A percentile compares a stretch with the other conserved stretches of the same genome.
Evolutionary conservation across 441 rosid genomes (phyloP).

Genomic region (Biscutella laevigata): DNA sequence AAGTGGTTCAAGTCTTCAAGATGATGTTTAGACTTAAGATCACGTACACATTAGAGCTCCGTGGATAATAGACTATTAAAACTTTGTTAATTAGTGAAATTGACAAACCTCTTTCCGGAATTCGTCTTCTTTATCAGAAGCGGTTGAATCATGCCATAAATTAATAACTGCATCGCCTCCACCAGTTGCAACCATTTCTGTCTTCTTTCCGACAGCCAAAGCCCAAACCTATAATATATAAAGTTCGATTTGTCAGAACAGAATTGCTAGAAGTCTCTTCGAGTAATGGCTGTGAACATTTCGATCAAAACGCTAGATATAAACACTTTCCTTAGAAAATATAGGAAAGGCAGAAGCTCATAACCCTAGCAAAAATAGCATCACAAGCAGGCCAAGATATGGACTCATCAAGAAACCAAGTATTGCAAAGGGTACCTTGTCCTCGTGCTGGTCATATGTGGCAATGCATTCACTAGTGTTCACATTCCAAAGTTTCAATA

Average conservation of each 20-base stretch:
- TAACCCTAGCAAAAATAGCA: background rate
- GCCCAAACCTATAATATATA: constrained; percentile 70
- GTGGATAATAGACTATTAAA: background rate
- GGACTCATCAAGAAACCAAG: background rate
- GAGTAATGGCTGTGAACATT: background rate
- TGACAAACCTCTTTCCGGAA: constrained; percentile 70
- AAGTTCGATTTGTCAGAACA: constrained; percentile 15
- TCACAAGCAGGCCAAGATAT: background rate
- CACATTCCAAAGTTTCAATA: constrained; percentile 86
- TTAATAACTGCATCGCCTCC: constrained; percentile 84
- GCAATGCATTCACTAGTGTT: constrained; percentile 78
- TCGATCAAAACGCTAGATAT: constrained; percentile 1
- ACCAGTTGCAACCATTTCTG: constrained; percentile 87
- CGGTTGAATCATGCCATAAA: constrained; percentile 88
- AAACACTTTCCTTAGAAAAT: background rate
- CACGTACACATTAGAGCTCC: background rate
- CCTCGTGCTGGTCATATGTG: constrained; percentile 87
- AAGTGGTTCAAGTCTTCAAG: constrained; percentile 8
- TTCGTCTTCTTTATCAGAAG: constrained; percentile 78
- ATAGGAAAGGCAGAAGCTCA: background rate
- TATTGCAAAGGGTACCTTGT: constrained; percentile 49
- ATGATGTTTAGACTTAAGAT: background rate
- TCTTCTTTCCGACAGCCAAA: constrained; percentile 84
- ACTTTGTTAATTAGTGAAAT: background rate
- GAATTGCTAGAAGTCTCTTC: background rate